Percentiles rank a stretch among this genome's conserved stretches.
Evolutionary conservation across 352 stramenopile genomes (phyloP).

Genomic region (Phytopythium montanum): DNA sequence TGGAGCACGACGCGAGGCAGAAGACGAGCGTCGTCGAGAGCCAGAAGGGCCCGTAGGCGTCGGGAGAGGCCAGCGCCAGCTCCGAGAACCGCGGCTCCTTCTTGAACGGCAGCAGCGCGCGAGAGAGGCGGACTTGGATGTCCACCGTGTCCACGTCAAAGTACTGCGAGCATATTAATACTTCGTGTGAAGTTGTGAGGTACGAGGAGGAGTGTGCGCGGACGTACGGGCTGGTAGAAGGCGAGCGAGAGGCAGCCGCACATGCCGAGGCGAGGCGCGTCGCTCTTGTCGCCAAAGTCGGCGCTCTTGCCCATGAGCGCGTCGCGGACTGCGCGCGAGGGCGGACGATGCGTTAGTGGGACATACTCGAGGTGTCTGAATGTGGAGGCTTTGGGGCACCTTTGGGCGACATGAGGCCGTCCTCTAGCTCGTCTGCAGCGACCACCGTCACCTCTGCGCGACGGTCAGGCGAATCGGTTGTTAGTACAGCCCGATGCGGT

Average conservation of each 20-base stretch:
- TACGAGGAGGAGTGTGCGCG: too few species aligned
- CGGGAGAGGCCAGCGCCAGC: constrained; percentile 45
- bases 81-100: constrained; percentile 81
- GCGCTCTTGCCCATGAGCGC: constrained; percentile 56
- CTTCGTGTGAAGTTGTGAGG: too few species aligned
- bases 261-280: constrained; percentile 35
- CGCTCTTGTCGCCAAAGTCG: constrained; percentile 29
- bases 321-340: constrained; percentile 31
- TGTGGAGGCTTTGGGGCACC: constrained; percentile 20
- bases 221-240: constrained; percentile 79
- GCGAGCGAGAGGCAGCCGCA: constrained; percentile 81
- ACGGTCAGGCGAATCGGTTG: not conserved
- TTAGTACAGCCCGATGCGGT: not conserved
- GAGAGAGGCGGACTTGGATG: constrained; percentile 70
- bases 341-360: not conserved
- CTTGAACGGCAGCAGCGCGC: constrained; percentile 80
- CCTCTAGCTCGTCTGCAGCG: constrained; percentile 65
- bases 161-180: constrained; percentile 31
- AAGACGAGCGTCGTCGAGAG: constrained; percentile 86
- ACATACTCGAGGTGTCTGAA: too few species aligned
- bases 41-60: constrained; percentile 85
- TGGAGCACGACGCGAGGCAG: constrained; percentile 80
- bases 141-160: constrained; percentile 86
- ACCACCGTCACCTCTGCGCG: constrained; percentile 70
- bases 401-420: constrained; percentile 75